These are phyloP conservation scores for Macrolepiota fuliginosa DNA, from an alignment of 768 basidiomycete species.

Conservation along the genomic window DNA sequence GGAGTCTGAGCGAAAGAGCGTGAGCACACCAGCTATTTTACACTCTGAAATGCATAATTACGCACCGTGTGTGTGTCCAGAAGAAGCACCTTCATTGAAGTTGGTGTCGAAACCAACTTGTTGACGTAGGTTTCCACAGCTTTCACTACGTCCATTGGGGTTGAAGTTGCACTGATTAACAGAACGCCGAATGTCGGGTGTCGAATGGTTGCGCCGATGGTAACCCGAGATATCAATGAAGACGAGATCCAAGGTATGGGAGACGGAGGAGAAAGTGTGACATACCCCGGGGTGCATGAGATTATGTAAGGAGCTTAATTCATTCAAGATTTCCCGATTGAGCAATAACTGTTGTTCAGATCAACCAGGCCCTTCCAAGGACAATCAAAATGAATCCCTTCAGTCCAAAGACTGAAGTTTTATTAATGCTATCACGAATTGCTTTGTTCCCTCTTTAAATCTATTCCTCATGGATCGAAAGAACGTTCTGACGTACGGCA, in stretches of 20 bases:
- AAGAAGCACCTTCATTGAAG: constrained; percentile 93
- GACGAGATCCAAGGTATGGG: background rate
- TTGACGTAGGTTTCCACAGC: constrained; percentile 93
- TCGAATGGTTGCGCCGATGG: background rate
- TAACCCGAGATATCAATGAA: background rate
- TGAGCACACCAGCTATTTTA: constrained; percentile 7
- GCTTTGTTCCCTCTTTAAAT: background rate
- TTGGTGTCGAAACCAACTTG: constrained; percentile 82
- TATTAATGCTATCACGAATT: background rate
- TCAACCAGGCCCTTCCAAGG: background rate
- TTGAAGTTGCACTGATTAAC: background rate
- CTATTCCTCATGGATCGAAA: background rate
- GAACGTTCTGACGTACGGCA: background rate
- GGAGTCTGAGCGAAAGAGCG: constrained; percentile 63
- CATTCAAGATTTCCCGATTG: background rate
- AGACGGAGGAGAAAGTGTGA: background rate
- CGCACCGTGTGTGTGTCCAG: constrained; percentile 92
- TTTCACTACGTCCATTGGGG: constrained; percentile 87
- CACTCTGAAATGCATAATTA: background rate
- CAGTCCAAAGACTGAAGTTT: background rate
- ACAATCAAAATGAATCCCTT: background rate
- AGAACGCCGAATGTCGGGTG: background rate
- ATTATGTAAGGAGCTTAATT: background rate
- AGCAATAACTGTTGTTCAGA: background rate
- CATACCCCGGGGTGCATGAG: background rate